Base-by-base conservation (phyloP, 331 rosid genomes). In the Stylosanthes scabra region DNA sequence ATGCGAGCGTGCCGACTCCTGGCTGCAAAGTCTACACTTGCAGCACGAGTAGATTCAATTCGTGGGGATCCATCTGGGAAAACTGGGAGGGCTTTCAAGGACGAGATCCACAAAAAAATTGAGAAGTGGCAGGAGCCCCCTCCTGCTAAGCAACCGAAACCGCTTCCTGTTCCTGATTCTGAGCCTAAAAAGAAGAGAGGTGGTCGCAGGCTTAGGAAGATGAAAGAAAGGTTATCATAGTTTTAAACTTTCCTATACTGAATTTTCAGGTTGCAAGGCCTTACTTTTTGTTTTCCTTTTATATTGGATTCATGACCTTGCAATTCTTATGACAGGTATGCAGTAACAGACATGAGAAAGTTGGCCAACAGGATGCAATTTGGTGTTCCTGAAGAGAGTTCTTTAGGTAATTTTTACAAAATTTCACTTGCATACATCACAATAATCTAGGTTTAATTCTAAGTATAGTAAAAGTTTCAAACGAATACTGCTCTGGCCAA, bases 101-200 rank as follows among this genome's bases (percentile, higher is more conserved):
- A 49, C 6, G 54, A 49, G 54, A 49, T 49, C 54, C 54, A 49
- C 54, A 49, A 49, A 49, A 46, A 49, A 49, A 49, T 49, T 49
- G 54, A 49, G 84, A 90, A 90, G 81, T 87, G 92, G 91, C 96
- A 90, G 67, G 96, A 90, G 78, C 54, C 54, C 96, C 96, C 96
- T 20, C 96, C 93, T 9, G 93, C 91, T 40, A 90, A 90, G 78
- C 90, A 85, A 80, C 91, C 93, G 37, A 90, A 76, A 56, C 93
- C 92, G 49, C 91, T 90, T 57, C 96, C 91, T 0, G 96, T 90
- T 49, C 96, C 93, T 67, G 93, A 90, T 80, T 90, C 93, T 27
- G 91, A 90, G 66, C 96, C 96, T 56, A 87, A 87, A 71, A 87
- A 90, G 85, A 87, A 85, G 85, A 90, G 96, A 81, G 93, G 96